phyloP scores from a whole-genome alignment of 441 rosid genomes.

The Heliophila coronopifolia region DNA sequence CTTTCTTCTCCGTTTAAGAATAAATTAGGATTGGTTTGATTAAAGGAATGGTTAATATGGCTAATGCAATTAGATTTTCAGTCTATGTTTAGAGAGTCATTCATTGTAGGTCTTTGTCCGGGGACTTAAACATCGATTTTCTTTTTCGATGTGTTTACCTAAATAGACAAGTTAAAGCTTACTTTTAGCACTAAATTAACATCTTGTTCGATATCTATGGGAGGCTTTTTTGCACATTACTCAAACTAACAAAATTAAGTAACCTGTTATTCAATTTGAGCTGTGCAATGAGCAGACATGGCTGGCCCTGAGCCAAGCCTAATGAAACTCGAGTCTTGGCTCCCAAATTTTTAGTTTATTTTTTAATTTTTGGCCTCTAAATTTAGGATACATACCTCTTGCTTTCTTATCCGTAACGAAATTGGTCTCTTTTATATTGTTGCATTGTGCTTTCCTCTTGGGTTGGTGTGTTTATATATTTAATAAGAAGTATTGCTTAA shows the following conservation, averaged over 20 bases:
- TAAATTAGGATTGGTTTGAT: constrained; percentile 54
- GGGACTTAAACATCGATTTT: neutral
- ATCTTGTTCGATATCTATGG: no score
- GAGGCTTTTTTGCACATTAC: neutral
- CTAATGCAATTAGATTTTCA: constrained; percentile 58
- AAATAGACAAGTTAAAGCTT: neutral
- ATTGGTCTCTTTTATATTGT: no score
- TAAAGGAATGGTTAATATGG: constrained; percentile 83
- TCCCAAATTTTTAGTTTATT: no score
- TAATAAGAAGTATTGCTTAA: neutral
- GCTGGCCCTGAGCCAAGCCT: no score
- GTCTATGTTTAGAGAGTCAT: no score
- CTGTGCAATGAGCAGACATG: no score
- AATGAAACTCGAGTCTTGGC: no score
- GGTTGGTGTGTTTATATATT: neutral
- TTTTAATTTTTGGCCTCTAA: no score
- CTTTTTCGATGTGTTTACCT: neutral
- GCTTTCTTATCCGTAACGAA: neutral
- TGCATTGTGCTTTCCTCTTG: neutral
- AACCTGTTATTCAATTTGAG: no score
- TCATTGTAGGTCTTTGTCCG: constrained; percentile 51
- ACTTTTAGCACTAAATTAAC: neutral
- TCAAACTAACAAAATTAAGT: neutral
- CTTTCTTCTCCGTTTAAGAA: no score
- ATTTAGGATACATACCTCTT: neutral